Conservation (phyloP, 352 stramenopile species). For the Pythium folliculosum region DNA sequence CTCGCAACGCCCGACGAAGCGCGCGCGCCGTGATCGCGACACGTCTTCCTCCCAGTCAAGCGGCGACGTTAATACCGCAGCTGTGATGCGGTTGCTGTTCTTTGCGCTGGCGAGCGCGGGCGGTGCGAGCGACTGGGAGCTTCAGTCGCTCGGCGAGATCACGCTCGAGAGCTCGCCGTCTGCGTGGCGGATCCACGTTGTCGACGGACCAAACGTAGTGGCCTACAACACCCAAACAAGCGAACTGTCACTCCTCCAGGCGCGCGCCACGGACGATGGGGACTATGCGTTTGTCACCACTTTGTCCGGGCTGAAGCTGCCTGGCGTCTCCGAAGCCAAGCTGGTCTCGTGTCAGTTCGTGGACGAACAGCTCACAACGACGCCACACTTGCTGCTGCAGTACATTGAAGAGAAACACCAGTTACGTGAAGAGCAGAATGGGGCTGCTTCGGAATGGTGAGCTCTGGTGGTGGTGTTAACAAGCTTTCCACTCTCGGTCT, state of each 20-base stretch:
- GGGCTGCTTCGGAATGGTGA: neutral
- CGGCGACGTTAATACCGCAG: neutral
- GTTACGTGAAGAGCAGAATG: neutral
- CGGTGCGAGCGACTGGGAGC: conserved; percentile 1
- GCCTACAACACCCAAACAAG: conserved; percentile 1
- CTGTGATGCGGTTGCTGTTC: conserved; percentile 11
- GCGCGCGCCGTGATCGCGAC: conserved; percentile 14
- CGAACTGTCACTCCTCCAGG: conserved; percentile 14
- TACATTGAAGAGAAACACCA: neutral
- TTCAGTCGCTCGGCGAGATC: conserved; percentile 19
- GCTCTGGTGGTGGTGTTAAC: neutral
- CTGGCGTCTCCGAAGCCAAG: neutral
- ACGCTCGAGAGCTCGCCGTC: conserved; percentile 2
- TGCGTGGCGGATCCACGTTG: conserved; percentile 8
- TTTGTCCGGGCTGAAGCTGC: neutral
- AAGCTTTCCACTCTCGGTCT: neutral
- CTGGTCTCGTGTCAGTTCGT: conserved; percentile 26
- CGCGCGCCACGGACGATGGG: neutral
- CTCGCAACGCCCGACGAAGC: conserved; percentile 12
- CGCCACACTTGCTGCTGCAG: conserved; percentile 24
- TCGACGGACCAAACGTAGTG: conserved; percentile 17
- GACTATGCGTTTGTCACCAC: conserved; percentile 12
- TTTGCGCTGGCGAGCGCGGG: conserved; percentile 2
- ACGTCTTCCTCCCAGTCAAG: neutral
- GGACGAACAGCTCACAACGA: neutral